Base-by-base conservation (phyloP, 257 asterid species). In the Mentha longifolia region DNA sequence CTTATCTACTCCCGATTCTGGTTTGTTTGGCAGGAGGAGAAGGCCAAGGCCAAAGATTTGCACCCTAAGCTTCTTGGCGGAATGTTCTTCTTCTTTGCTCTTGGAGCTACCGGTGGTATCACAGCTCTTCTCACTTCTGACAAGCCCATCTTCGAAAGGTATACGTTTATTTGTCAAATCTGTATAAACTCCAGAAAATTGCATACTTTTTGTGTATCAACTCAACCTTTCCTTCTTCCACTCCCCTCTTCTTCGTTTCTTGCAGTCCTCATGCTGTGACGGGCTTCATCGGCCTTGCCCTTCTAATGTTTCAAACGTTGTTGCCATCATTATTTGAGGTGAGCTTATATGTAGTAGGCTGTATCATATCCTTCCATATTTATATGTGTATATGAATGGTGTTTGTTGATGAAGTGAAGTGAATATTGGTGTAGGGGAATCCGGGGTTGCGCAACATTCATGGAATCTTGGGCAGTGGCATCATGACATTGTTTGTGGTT, bases 21-120 rank as follows among this genome's bases (percentile, higher is more conserved):
- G 28, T 42, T 42, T 7, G 7, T 70, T 52, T 35, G 25, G 42
- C 68, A 89, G 97, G 98, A 91, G 87, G 97, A 94, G 77, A 94
- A 81, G 86, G 98, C 97, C 15, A 94, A 82, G 84, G 98, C 98
- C 45, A 94, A 89, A 74, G 97, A 88, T 73, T 82, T 91, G 86
- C 97, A 94, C 73, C 98, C 98, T 56, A 94, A 91, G 85, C 96
- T 94, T 77, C 85, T 94, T 12, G 98, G 85, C 67, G 97, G 98
- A 65, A 90, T 94, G 98, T 89, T 91, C 71, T 87, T 92, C 92
- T 92, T 92, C 88, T 90, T 90, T 80, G 96, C 97, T 77, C 94
- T 91, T 51, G 98, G 97, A 72, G 97, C 98, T 52, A 91, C 92
- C 1, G 98, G 98, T 33, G 97, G 98, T 57, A 47, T 94, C 60